phyloP scores from a whole-genome alignment of 2,329 filamentous ascomycete genomes.

The Calonectria pteridis region DNA sequence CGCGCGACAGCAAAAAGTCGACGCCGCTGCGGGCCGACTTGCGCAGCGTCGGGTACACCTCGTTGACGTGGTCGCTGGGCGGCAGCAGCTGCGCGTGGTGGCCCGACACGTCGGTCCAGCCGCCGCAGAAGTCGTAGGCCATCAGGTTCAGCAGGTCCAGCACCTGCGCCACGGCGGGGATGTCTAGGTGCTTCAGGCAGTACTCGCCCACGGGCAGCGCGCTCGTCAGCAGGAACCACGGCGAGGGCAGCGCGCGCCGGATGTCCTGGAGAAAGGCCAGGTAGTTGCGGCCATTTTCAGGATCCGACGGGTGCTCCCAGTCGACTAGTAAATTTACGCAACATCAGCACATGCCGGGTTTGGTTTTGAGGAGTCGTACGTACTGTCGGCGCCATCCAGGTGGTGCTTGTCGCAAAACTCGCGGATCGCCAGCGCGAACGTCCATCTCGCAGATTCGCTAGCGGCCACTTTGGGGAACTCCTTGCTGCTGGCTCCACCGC shows the following conservation, averaged over 20 bases:
- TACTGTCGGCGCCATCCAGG: slow-evolving; percentile 75
- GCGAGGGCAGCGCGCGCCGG: slow-evolving; percentile 65
- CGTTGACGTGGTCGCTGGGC: slow-evolving; percentile 45
- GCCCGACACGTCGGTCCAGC: slow-evolving; percentile 71
- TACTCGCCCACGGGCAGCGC: slow-evolving; percentile 74
- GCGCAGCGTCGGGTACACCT: slow-evolving; percentile 45
- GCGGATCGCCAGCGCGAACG: slow-evolving; percentile 67
- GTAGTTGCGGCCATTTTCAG: slow-evolving; percentile 68
- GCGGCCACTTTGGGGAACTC: slow-evolving; percentile 71
- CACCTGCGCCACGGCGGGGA: slow-evolving; percentile 61
- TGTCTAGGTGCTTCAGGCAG: slow-evolving; percentile 71
- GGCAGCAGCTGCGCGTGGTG: slow-evolving; percentile 74
- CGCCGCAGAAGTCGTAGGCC: slow-evolving; percentile 76
- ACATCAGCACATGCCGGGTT: background rate
- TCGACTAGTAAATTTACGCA: too few species aligned
- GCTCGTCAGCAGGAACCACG: slow-evolving; percentile 69
- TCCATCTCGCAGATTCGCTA: slow-evolving; percentile 59
- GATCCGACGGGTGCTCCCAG: slow-evolving; percentile 74
- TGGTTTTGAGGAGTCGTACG: slow-evolving; percentile 15
- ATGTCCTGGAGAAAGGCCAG: slow-evolving; percentile 67
- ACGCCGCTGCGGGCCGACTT: slow-evolving; percentile 68
- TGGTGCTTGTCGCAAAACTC: slow-evolving; percentile 67
- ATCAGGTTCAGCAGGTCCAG: slow-evolving; percentile 76
- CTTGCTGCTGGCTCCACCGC: slow-evolving; percentile 73
- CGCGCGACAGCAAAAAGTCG: slow-evolving; percentile 63